These are phyloP conservation scores for Globisporangium mamillatum DNA, from an alignment of 352 stramenopile species.

Conservation along the genomic window DNA sequence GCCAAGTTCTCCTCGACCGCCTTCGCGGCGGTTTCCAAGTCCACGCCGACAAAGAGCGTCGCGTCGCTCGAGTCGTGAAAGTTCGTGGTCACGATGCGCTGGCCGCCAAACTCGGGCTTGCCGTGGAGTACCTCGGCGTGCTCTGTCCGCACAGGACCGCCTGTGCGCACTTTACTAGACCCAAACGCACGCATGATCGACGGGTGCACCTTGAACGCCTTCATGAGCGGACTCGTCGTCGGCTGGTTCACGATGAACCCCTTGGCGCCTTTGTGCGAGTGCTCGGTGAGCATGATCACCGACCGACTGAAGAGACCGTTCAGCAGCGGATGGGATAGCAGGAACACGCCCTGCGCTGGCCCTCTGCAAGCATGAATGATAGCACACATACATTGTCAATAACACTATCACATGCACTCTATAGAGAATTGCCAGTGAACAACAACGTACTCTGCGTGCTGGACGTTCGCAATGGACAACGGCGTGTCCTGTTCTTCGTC, in stretches of 20 bases:
- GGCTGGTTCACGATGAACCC: conserved; percentile 79
- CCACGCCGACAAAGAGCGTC: conserved; percentile 61
- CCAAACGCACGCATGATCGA: conserved; percentile 58
- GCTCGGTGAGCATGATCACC: conserved; percentile 74
- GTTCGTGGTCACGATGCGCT: conserved; percentile 44
- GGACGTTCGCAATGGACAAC: conserved; percentile 28
- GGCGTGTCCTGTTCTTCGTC: not conserved
- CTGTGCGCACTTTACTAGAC: conserved; percentile 50
- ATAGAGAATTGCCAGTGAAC: not conserved
- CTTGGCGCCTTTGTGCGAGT: conserved; percentile 50
- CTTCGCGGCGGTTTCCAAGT: conserved; percentile 60
- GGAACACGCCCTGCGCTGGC: conserved; percentile 54
- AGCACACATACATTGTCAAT: not conserved
- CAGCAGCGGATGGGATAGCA: conserved; percentile 73
- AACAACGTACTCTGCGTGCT: conserved; percentile 40
- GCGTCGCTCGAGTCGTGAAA: conserved; percentile 38
- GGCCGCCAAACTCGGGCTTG: conserved; percentile 52
- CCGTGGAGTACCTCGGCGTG: conserved; percentile 46
- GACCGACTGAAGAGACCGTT: conserved; percentile 68
- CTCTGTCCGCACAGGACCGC: conserved; percentile 61
- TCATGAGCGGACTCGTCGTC: conserved; percentile 48
- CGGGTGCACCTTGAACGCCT: conserved; percentile 59
- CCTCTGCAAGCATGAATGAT: conserved; percentile 18
- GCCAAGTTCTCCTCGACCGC: conserved; percentile 50
- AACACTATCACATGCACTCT: not conserved